These are phyloP conservation scores for Apocynum venetum DNA, from an alignment of 257 asterid species.

Conservation along the genomic window DNA sequence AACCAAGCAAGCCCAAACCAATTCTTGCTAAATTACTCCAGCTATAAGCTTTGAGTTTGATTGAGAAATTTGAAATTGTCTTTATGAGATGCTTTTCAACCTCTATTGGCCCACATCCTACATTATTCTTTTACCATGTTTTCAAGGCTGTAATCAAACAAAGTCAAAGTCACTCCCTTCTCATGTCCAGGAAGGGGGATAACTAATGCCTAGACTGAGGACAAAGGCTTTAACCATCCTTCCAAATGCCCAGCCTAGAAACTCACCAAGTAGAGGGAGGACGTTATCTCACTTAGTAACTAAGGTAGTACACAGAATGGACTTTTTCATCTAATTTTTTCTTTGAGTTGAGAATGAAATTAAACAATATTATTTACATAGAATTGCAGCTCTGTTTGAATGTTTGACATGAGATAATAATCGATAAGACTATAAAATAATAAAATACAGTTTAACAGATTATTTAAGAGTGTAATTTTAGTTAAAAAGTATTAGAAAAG, in stretches of 20 bases:
- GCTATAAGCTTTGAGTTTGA: neutral
- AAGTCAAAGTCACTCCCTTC: neutral
- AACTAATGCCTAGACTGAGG: neutral
- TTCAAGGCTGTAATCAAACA: neutral
- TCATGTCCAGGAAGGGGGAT: neutral
- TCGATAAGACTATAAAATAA: too few species aligned
- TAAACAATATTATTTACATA: too few species aligned
- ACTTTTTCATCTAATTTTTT: too few species aligned
- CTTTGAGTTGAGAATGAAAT: too few species aligned
- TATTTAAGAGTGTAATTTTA: too few species aligned
- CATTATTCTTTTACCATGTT: neutral
- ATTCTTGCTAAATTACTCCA: neutral
- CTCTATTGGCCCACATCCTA: neutral
- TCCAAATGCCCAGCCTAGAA: neutral
- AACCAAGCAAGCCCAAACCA: neutral
- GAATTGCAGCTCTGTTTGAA: too few species aligned
- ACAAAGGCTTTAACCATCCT: neutral
- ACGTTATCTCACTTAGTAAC: too few species aligned
- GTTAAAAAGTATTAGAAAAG: too few species aligned
- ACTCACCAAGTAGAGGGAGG: neutral
- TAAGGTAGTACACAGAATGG: too few species aligned
- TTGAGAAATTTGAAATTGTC: neutral
- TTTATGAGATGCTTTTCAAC: neutral
- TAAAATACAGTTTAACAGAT: too few species aligned
- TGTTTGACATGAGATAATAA: too few species aligned